These are phyloP conservation scores for Taphrina sp. DNA, from an alignment of 1,139 yeast genomes.

Conservation along the genomic window DNA sequence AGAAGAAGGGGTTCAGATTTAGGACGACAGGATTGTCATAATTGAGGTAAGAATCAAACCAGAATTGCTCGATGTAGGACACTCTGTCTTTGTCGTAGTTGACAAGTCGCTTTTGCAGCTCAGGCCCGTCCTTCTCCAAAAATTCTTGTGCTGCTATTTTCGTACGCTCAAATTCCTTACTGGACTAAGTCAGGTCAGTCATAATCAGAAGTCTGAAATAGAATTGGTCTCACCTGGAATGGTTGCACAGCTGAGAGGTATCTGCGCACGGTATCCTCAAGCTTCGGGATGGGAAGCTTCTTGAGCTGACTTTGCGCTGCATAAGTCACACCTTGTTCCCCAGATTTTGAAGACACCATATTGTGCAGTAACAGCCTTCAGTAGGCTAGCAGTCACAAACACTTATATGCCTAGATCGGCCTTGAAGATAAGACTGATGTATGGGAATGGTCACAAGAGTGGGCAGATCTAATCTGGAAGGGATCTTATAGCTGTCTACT, in stretches of 20 bases:
- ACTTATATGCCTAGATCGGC: no score
- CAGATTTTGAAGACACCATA: no score
- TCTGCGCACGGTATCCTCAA: constrained; percentile 60
- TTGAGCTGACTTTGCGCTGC: constrained; percentile 57
- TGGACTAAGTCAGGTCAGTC: constrained; percentile 46
- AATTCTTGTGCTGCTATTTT: constrained; percentile 60
- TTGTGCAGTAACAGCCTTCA: no score
- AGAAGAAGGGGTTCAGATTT: constrained; percentile 81
- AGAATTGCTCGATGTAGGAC: constrained; percentile 85
- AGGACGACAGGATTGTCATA: constrained; percentile 84
- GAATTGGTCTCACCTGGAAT: constrained; percentile 49
- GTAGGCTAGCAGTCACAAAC: no score
- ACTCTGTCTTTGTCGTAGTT: constrained; percentile 63
- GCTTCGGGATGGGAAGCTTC: constrained; percentile 75
- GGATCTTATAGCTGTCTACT: no score
- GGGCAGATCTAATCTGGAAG: no score
- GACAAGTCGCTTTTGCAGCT: constrained; percentile 61
- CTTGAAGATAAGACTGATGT: no score
- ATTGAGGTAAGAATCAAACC: constrained; percentile 85
- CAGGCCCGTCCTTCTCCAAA: constrained; percentile 57
- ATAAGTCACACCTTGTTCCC: constrained; percentile 47
- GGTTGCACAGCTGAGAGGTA: constrained; percentile 71
- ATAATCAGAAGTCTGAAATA: background rate
- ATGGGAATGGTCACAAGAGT: no score
- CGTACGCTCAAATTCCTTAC: constrained; percentile 63